A percentile compares a stretch with the other conserved stretches of the same genome.
These are phyloP conservation scores for Tricholoma matsutake DNA, from an alignment of 768 basidiomycete species.

Conservation along the genomic window DNA sequence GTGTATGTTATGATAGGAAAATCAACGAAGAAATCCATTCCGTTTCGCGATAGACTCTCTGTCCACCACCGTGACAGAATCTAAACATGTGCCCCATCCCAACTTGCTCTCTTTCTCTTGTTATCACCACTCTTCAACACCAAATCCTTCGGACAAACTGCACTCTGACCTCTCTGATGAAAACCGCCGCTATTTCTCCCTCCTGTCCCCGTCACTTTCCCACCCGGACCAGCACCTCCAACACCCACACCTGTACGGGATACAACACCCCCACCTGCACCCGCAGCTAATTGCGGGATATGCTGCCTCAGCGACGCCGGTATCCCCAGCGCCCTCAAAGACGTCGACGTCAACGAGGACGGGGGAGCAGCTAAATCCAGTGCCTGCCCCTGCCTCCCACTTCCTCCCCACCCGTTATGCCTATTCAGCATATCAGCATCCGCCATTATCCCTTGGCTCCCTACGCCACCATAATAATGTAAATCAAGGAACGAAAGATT, in stretches of 20 bases:
- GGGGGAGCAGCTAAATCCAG: constrained; percentile 35
- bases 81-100: constrained; percentile 35
- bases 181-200: constrained; percentile 13
- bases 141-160: constrained; percentile 41
- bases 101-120: constrained; percentile 44
- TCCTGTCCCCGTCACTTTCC: neutral
- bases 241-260: neutral
- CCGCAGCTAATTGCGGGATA: neutral
- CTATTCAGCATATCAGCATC: constrained; percentile 9
- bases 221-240: constrained; percentile 1
- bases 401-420: neutral
- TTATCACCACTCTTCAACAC: constrained; percentile 26
- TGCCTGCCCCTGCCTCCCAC: constrained; percentile 27
- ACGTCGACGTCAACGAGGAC: constrained; percentile 22
- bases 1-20: too few relatives aligned
- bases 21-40: too few relatives aligned
- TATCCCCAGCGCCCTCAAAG: constrained; percentile 14
- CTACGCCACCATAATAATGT: constrained; percentile 49
- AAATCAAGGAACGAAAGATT: constrained; percentile 70
- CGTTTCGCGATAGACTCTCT: too few relatives aligned
- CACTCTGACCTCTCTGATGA: constrained; percentile 45
- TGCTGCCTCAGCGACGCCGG: constrained; percentile 18
- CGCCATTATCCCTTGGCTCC: constrained; percentile 5
- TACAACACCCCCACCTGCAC: constrained; percentile 3
- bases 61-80: neutral